Base-by-base conservation (phyloP, 345 rosid genomes). In the Eucalyptus sp. region DNA sequence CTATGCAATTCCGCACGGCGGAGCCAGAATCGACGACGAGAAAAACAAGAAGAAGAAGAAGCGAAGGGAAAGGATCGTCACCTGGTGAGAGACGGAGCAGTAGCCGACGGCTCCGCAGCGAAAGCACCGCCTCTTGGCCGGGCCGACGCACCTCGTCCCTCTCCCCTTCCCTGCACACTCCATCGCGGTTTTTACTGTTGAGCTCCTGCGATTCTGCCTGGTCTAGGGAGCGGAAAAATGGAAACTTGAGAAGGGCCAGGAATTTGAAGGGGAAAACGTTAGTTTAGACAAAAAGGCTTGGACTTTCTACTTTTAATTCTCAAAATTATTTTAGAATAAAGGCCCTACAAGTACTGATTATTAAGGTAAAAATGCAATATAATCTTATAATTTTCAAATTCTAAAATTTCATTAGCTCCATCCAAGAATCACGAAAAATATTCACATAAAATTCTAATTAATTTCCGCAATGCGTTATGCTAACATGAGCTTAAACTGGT, bases 41-140 rank as follows among this genome's bases (percentile, higher is more conserved):
- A 76, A 37, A 18, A 18, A 71, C 12, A 2, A 76, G 27, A 37
- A 37, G 76, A 37, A 37, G 76, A 3, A 87, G 81, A 0, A 85
- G 62, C 25, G 10, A 13, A n/a, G 22, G 43, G 64, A 50, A 56
- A 22, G 62, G 68, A 29, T 58, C 18, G 86, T 56, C 54, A 95
- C 99, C 97, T 94, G 99, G 90, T 97, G 99, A 91, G 97, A 89
- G 89, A 90, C 92, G 87, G 99, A 96, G 94, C 99, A 96, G 89
- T 97, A 97, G 41, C 94, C 91, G 37, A 97, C 98, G 68, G 97
- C 98, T 86, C 96, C 96, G 87, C 99, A 97, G 17, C 94, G 92
- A 79, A 93, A 92, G 37, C 99, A 96, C 37, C 95, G 96, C 84
- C 96, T 91, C 14, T 93, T 92, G 25, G 97, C 92, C 0, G 93